Evolutionary conservation across 164 flowering plant genomes (phyloP).

Genomic region (Buxus sempervirens): DNA sequence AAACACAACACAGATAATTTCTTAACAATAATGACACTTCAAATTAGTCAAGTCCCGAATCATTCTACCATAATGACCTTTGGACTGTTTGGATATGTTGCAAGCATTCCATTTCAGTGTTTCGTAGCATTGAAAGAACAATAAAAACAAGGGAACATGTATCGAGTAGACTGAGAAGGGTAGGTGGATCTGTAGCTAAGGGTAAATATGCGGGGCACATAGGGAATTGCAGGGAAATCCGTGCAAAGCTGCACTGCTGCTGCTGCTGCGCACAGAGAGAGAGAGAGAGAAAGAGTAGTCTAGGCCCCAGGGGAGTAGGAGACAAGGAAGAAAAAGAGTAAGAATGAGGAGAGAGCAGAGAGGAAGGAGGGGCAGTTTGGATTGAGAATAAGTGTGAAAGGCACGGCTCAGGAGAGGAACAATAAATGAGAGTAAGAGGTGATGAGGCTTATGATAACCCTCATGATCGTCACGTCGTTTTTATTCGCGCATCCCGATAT

Average conservation of each 20-base stretch:
- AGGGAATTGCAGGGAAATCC: neutral
- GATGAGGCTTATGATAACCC: slow-evolving; percentile 50
- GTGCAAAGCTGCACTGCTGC: neutral
- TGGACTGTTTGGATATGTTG: neutral
- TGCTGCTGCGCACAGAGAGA: neutral
- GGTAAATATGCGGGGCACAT: neutral
- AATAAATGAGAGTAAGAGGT: slow-evolving; percentile 47
- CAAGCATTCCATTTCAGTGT: neutral
- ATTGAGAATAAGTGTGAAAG: slow-evolving; percentile 73
- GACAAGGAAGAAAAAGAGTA: no score
- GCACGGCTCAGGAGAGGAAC: slow-evolving; percentile 50
- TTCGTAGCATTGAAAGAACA: neutral
- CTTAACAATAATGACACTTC: neutral
- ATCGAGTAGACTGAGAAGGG: neutral
- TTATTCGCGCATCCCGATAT: slow-evolving; percentile 54
- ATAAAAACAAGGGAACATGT: neutral
- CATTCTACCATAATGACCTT: neutral
- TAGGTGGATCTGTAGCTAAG: neutral
- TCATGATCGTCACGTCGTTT: slow-evolving; percentile 86
- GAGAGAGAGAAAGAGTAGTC: slow-evolving; percentile 5
- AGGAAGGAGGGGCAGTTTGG: slow-evolving; percentile 2
- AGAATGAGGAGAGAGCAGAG: neutral
- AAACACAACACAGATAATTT: neutral
- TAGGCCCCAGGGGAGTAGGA: no score
- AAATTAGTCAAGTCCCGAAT: neutral